Conservation (phyloP, 345 rosid genomes). For the Hibiscus tridactylites region DNA sequence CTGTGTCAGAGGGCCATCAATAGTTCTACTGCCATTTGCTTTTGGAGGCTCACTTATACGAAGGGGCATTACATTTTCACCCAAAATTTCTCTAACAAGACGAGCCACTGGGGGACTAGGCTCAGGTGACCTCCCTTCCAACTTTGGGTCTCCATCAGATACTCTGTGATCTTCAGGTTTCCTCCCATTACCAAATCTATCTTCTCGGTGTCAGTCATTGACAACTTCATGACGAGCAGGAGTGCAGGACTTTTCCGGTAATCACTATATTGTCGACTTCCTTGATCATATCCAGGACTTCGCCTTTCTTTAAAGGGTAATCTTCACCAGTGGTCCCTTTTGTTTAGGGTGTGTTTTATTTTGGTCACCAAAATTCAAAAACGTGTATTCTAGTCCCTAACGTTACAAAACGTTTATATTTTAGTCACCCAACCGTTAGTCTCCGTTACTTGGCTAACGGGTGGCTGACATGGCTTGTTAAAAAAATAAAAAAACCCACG, state of each 20-base stretch:
- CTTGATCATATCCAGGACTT: conserved; percentile 71
- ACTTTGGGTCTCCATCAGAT: conserved; percentile 41
- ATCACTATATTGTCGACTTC: conserved; percentile 42
- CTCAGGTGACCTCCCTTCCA: conserved; percentile 70
- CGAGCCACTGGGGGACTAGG: conserved; percentile 64
- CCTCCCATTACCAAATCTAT: conserved; percentile 73
- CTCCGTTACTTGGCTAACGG: too few relatives aligned
- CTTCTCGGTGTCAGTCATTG: conserved; percentile 92
- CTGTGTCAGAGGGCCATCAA: conserved; percentile 53
- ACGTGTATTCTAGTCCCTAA: too few relatives aligned
- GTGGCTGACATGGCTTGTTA: too few relatives aligned
- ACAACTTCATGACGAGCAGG: conserved; percentile 64
- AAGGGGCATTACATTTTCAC: conserved; percentile 74
- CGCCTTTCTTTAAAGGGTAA: too few relatives aligned
- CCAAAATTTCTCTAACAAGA: conserved; percentile 50
- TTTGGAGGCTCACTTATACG: conserved; percentile 87
- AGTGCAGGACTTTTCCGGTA: conserved; percentile 54
- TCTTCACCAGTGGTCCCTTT: too few relatives aligned
- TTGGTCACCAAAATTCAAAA: too few relatives aligned
- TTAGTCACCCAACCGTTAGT: too few relatives aligned
- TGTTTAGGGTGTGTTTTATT: too few relatives aligned
- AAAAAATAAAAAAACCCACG: too few relatives aligned
- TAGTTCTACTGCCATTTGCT: conserved; percentile 42
- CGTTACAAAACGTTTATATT: too few relatives aligned
- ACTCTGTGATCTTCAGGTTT: conserved; percentile 44